Conservation (phyloP, 345 rosid genomes). For the Salix caprea region DNA sequence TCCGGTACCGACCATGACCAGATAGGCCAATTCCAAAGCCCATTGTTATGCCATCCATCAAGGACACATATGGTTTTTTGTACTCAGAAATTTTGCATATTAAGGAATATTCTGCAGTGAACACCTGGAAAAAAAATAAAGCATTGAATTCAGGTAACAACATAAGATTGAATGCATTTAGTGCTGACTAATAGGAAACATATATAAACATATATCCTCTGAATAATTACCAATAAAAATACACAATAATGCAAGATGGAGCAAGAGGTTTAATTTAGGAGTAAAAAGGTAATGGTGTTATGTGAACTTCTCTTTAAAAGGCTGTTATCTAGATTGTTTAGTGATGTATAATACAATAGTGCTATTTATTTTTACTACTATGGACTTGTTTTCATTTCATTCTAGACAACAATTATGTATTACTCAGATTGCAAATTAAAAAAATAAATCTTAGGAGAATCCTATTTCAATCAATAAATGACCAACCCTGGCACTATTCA, state of each 20-base stretch:
- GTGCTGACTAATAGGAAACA: background rate
- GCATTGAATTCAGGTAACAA: background rate
- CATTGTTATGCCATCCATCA: slow-evolving; percentile 97
- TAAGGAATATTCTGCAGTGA: slow-evolving; percentile 75
- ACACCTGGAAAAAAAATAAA: slow-evolving; percentile 47
- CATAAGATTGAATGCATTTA: slow-evolving; percentile 2
- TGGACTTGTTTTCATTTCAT: background rate
- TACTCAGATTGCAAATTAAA: background rate
- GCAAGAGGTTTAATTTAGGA: background rate
- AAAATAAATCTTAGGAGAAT: too few species aligned
- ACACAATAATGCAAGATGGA: background rate
- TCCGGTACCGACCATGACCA: slow-evolving; percentile 85
- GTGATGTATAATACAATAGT: too few species aligned
- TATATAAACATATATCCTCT: background rate
- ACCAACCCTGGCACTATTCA: too few species aligned
- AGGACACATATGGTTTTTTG: slow-evolving; percentile 76
- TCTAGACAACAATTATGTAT: background rate
- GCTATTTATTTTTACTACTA: too few species aligned
- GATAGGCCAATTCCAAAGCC: slow-evolving; percentile 93
- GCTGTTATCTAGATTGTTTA: background rate
- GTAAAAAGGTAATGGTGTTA: background rate
- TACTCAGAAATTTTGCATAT: slow-evolving; percentile 86
- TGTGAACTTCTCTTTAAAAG: background rate
- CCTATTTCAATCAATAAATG: too few species aligned
- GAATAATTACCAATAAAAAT: background rate